phyloP scores from a whole-genome alignment of 768 basidiomycete genomes.

The Mycena epipterygia region DNA sequence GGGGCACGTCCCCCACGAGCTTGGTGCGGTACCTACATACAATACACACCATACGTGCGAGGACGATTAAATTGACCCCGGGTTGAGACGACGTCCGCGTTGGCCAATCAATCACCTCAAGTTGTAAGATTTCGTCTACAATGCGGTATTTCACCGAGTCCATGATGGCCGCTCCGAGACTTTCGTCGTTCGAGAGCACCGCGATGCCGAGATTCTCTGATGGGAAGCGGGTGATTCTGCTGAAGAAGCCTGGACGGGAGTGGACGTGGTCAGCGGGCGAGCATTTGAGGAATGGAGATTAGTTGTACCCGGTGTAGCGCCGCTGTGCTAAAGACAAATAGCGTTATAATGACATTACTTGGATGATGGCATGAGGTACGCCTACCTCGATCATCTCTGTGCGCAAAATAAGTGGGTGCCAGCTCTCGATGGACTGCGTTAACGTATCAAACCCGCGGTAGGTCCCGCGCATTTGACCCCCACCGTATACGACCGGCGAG shows the following conservation, averaged over 20 bases:
- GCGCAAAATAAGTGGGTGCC: no score
- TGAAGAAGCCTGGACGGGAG: slow-evolving; percentile 33
- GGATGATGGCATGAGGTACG: not conserved
- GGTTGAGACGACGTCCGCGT: no score
- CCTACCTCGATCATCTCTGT: not conserved
- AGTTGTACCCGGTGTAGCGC: not conserved
- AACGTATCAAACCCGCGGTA: slow-evolving; percentile 8
- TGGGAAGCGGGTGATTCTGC: slow-evolving; percentile 38
- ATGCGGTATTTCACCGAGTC: slow-evolving; percentile 43
- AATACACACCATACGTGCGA: no score
- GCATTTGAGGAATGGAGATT: no score
- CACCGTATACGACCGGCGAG: not conserved
- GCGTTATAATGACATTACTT: no score
- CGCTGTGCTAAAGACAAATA: not conserved
- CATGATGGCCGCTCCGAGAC: slow-evolving; percentile 35
- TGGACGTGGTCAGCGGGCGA: not conserved
- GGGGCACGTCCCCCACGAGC: slow-evolving; percentile 1
- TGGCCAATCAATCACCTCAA: slow-evolving; percentile 45
- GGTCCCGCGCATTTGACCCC: not conserved
- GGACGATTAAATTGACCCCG: not conserved
- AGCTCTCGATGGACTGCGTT: not conserved
- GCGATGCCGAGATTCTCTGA: slow-evolving; percentile 39
- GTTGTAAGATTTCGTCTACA: slow-evolving; percentile 38
- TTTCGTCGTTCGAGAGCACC: slow-evolving; percentile 45
- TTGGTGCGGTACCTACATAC: slow-evolving; percentile 18